A percentile compares a stretch with the other conserved stretches of the same genome.
phyloP scores from a whole-genome alignment of 352 stramenopile species.

The Aphanomyces invadans region DNA sequence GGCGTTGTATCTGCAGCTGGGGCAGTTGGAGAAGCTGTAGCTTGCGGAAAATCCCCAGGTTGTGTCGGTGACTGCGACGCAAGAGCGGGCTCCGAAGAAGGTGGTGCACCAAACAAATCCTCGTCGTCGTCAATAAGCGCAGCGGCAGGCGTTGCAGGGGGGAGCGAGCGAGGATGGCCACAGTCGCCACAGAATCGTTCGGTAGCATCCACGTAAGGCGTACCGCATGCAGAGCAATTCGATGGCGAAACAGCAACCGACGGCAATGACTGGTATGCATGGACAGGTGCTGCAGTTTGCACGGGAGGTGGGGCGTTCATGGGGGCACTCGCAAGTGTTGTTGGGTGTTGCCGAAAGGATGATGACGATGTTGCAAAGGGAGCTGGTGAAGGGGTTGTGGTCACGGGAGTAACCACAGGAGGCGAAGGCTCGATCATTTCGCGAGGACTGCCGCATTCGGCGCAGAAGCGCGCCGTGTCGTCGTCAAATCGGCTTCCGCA shows the following conservation, averaged over 20 bases:
- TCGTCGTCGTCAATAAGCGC: slow-evolving; percentile 33
- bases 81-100: no score
- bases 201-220: slow-evolving; percentile 43
- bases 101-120: slow-evolving; percentile 55
- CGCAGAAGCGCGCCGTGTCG: slow-evolving; percentile 68
- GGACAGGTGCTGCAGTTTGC: background rate
- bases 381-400: no score
- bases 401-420: slow-evolving; percentile 17
- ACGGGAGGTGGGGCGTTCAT: slow-evolving; percentile 4
- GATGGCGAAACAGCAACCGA: background rate
- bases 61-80: no score
- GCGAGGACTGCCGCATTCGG: slow-evolving; percentile 63
- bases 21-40: slow-evolving; percentile 12
- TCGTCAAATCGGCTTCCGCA: slow-evolving; percentile 79
- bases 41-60: background rate
- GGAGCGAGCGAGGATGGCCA: slow-evolving; percentile 39
- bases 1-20: slow-evolving; percentile 5
- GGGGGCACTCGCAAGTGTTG: background rate
- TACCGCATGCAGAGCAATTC: slow-evolving; percentile 43
- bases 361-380: no score
- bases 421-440: slow-evolving; percentile 29
- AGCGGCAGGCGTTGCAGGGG: slow-evolving; percentile 3
- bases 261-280: background rate
- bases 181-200: slow-evolving; percentile 72
- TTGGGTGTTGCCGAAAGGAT: slow-evolving; percentile 19